A percentile compares a stretch with the other conserved stretches of the same genome.
Evolutionary conservation across 2,329 filamentous ascomycete species (phyloP).

Genomic region (Pestalotiopsis sp.): DNA sequence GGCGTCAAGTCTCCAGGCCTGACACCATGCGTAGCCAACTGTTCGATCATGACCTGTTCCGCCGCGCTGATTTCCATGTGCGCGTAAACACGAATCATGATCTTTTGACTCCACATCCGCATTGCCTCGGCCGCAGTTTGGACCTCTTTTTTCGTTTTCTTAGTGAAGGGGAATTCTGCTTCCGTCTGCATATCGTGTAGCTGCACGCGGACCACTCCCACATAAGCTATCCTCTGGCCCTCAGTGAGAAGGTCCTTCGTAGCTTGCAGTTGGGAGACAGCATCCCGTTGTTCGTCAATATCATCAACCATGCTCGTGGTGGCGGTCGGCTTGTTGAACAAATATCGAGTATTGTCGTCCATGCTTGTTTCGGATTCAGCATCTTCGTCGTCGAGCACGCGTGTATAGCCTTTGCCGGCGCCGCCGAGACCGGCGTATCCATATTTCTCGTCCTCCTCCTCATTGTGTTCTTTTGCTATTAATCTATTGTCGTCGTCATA

Average conservation of each 20-base stretch:
- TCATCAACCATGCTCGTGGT: slow-evolving; percentile 63
- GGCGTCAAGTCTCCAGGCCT: slow-evolving; percentile 81
- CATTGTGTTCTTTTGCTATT: slow-evolving; percentile 76
- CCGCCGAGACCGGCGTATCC: slow-evolving; percentile 80
- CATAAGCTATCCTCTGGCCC: slow-evolving; percentile 93
- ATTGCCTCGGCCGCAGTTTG: slow-evolving; percentile 73
- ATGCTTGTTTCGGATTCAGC: slow-evolving; percentile 91
- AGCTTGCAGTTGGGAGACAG: slow-evolving; percentile 87
- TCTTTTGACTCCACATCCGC: slow-evolving; percentile 97
- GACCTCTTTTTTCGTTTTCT: slow-evolving; percentile 71
- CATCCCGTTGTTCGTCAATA: slow-evolving; percentile 85
- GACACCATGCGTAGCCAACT: slow-evolving; percentile 90
- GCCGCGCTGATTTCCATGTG: slow-evolving; percentile 95
- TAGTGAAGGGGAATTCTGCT: slow-evolving; percentile 63
- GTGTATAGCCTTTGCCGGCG: slow-evolving; percentile 92
- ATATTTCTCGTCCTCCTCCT: slow-evolving; percentile 66
- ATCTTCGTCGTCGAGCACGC: slow-evolving; percentile 94
- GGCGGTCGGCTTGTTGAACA: slow-evolving; percentile 74
- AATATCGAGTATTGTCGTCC: slow-evolving; percentile 95
- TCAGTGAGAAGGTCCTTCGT: slow-evolving; percentile 96
- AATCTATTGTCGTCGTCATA: slow-evolving; percentile 93
- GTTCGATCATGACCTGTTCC: slow-evolving; percentile 99
- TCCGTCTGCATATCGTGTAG: slow-evolving; percentile 77
- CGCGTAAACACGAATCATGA: slow-evolving; percentile 91
- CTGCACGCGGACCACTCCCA: slow-evolving; percentile 82